A percentile compares a stretch with the other conserved stretches of the same genome.
These are phyloP conservation scores for Curvularia spicifera DNA, from an alignment of 2,329 filamentous ascomycete genomes.

Conservation along the genomic window DNA sequence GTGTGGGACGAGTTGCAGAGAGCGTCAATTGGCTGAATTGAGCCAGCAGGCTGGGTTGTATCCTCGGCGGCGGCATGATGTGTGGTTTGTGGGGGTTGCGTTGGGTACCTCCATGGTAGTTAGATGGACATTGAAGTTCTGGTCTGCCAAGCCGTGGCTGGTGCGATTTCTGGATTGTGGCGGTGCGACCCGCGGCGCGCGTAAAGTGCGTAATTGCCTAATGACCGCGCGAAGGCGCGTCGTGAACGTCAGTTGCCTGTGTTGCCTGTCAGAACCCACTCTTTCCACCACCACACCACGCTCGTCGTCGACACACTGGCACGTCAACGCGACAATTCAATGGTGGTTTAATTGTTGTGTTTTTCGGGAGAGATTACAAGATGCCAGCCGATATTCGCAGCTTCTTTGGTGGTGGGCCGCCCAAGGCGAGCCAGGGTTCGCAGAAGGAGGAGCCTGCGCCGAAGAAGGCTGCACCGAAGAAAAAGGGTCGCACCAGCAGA, in stretches of 20 bases:
- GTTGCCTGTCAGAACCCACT: conserved; percentile 8
- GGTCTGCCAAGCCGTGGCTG: conserved; percentile 31
- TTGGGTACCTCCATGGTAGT: conserved; percentile 2
- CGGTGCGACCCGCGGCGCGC: neutral
- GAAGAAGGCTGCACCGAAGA: conserved; percentile 51
- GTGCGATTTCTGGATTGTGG: conserved; percentile 12
- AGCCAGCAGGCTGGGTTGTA: conserved; percentile 43
- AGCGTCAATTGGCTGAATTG: conserved; percentile 44
- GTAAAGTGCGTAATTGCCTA: conserved; percentile 14
- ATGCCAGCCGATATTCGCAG: conserved; percentile 89
- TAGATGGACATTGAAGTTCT: conserved; percentile 29
- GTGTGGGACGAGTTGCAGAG: conserved; percentile 29
- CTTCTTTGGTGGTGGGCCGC: conserved; percentile 82
- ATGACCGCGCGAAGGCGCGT: conserved; percentile 26
- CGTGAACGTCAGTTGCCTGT: conserved; percentile 24
- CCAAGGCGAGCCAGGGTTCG: conserved; percentile 57
- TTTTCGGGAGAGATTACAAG: neutral
- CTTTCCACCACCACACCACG: conserved; percentile 5
- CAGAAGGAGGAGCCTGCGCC: conserved; percentile 42
- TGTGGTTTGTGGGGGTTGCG: conserved; percentile 4
- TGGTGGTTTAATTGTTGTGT: neutral
- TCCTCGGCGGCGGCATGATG: conserved; percentile 51
- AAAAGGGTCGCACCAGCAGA: conserved; percentile 48
- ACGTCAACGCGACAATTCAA: neutral
- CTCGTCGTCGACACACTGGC: conserved; percentile 4